These are phyloP conservation scores for Fraxinus cuspidata DNA, from an alignment of 257 asterid species.

Conservation along the genomic window DNA sequence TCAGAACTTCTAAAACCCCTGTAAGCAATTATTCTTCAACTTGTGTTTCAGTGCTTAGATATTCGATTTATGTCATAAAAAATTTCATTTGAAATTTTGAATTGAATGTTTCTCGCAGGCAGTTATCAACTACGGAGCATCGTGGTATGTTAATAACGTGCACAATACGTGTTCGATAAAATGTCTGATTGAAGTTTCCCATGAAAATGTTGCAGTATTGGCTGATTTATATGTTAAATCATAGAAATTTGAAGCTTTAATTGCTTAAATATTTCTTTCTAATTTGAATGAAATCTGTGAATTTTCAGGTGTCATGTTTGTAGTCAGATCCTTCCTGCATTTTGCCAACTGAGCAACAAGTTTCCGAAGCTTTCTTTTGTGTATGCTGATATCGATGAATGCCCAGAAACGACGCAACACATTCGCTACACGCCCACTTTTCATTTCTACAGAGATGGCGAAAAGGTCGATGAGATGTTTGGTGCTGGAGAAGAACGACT, in stretches of 20 bases:
- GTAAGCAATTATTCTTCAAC: constrained; percentile 34
- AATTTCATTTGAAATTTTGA: not conserved
- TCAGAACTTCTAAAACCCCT: constrained; percentile 59
- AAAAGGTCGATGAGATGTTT: constrained; percentile 89
- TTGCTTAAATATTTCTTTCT: not conserved
- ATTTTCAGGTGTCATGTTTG: not conserved
- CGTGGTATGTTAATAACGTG: constrained; percentile 8
- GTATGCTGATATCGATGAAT: constrained; percentile 89
- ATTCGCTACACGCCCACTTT: constrained; percentile 86
- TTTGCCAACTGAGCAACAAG: constrained; percentile 19
- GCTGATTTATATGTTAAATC: not conserved
- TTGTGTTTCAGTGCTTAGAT: not conserved
- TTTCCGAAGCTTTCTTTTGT: constrained; percentile 73
- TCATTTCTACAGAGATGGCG: constrained; percentile 84
- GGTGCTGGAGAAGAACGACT: constrained; percentile 91
- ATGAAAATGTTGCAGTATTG: not conserved
- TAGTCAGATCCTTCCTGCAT: not conserved
- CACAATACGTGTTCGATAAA: not conserved
- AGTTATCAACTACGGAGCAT: constrained; percentile 87
- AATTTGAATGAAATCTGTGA: not conserved
- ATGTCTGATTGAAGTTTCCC: not conserved
- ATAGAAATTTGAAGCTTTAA: not conserved
- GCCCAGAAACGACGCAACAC: constrained; percentile 87
- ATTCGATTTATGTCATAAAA: not conserved
- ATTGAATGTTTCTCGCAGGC: constrained; percentile 49